Percentiles rank a stretch among this genome's conserved stretches.
These are phyloP conservation scores for Apophysomyces variabilis DNA, from an alignment of 371 early-diverging fungal species.

Conservation along the genomic window DNA sequence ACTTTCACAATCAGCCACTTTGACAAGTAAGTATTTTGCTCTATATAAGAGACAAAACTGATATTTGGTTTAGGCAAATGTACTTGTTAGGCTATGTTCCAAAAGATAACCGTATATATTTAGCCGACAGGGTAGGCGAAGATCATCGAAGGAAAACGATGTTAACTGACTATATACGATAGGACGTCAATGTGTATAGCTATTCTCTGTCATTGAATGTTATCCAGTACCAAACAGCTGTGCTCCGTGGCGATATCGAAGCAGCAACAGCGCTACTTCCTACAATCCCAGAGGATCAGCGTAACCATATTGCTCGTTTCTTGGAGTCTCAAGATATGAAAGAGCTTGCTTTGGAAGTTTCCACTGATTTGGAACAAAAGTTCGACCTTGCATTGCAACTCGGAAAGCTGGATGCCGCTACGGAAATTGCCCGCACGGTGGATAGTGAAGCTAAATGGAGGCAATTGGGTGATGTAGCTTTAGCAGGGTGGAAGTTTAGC, in stretches of 20 bases:
- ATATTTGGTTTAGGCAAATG: constrained; percentile 59
- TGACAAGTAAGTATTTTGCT: constrained; percentile 62
- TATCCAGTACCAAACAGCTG: constrained; percentile 96
- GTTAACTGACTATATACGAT: not conserved
- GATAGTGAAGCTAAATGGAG: constrained; percentile 92
- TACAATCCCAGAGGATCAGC: constrained; percentile 83
- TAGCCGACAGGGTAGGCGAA: constrained; percentile 80
- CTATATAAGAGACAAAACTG: not conserved
- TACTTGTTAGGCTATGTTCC: constrained; percentile 94
- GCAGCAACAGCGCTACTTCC: constrained; percentile 81
- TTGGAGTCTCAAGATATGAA: constrained; percentile 91
- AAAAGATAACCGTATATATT: constrained; percentile 91
- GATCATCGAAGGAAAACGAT: not conserved
- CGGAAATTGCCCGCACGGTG: constrained; percentile 81
- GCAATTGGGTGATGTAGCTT: constrained; percentile 88
- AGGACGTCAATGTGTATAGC: constrained; percentile 87
- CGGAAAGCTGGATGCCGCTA: constrained; percentile 82
- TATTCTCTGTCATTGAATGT: constrained; percentile 91
- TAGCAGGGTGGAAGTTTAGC: constrained; percentile 84
- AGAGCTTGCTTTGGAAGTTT: constrained; percentile 90
- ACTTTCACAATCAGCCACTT: constrained; percentile 94
- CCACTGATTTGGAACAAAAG: constrained; percentile 92
- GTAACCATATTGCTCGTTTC: constrained; percentile 92
- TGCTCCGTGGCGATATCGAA: constrained; percentile 90
- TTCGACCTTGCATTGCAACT: constrained; percentile 94